Conservation (phyloP, 768 basidiomycete species). For the Amanita rimosa region DNA sequence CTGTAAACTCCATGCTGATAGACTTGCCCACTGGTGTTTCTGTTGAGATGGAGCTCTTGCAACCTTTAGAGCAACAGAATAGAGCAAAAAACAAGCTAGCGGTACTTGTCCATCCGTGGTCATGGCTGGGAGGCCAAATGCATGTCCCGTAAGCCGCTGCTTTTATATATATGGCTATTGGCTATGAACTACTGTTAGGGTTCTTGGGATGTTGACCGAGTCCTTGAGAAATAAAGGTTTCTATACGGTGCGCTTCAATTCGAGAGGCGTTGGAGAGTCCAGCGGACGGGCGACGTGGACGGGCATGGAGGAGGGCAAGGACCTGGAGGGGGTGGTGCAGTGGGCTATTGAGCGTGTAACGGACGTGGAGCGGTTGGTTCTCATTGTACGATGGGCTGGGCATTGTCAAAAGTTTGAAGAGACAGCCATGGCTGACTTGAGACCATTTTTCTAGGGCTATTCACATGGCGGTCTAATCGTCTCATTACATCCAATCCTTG, state of each 20-base stretch:
- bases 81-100: constrained; percentile 35
- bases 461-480: constrained; percentile 71
- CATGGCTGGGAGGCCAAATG: constrained; percentile 72
- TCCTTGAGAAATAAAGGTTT: constrained; percentile 34
- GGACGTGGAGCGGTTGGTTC: constrained; percentile 36
- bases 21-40: constrained; percentile 13
- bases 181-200: constrained; percentile 22
- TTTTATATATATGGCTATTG: neutral
- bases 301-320: constrained; percentile 57
- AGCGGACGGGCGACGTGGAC: constrained; percentile 66
- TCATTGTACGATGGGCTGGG: constrained; percentile 54
- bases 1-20: constrained; percentile 7
- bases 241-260: constrained; percentile 62
- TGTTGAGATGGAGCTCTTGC: neutral
- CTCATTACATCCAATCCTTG: constrained; percentile 48
- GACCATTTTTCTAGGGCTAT: constrained; percentile 44
- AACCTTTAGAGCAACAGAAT: neutral
- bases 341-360: constrained; percentile 36
- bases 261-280: constrained; percentile 67
- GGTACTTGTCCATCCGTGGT: constrained; percentile 77
- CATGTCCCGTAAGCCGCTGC: constrained; percentile 51
- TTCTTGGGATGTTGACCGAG: constrained; percentile 28
- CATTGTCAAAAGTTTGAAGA: too few relatives aligned
- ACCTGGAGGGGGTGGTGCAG: constrained; percentile 50
- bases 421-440: too few relatives aligned